Percentiles rank a stretch among this genome's conserved stretches.
Evolutionary conservation across 2,329 filamentous ascomycete genomes (phyloP).

Genomic region (Venturia pyrina): DNA sequence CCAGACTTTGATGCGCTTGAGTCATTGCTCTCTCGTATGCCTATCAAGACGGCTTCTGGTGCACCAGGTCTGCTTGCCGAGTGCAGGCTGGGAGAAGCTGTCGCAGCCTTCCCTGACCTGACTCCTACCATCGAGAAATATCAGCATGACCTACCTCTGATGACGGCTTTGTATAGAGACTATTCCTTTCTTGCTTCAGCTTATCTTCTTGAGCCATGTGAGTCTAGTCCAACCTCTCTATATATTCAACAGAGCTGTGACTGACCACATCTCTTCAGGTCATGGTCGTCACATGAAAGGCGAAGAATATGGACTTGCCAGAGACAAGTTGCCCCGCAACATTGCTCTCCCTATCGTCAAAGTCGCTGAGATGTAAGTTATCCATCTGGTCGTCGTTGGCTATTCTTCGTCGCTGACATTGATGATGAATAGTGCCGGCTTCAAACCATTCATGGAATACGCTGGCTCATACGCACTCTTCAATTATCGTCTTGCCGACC

Average conservation of each 20-base stretch:
- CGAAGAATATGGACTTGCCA: conserved; percentile 66
- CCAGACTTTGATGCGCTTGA: conserved; percentile 63
- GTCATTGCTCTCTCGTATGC: conserved; percentile 64
- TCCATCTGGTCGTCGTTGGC: background rate
- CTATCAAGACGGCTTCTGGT: conserved; percentile 65
- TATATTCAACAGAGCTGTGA: background rate
- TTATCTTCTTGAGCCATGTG: conserved; percentile 86
- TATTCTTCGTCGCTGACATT: background rate
- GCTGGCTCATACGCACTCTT: conserved; percentile 53
- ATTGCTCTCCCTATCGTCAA: conserved; percentile 75
- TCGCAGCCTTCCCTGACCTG: conserved; percentile 68
- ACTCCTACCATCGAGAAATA: conserved; percentile 62
- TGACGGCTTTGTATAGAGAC: conserved; percentile 83
- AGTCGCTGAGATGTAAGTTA: conserved; percentile 75
- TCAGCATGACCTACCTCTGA: conserved; percentile 60
- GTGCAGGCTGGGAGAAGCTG: conserved; percentile 63
- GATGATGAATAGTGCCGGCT: conserved; percentile 46
- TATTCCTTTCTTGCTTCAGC: conserved; percentile 86
- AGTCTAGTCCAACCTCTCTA: conserved; percentile 45
- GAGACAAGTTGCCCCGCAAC: conserved; percentile 60
- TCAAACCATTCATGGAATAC: conserved; percentile 90
- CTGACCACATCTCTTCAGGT: conserved; percentile 1
- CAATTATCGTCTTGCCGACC: conserved; percentile 52
- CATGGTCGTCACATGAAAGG: conserved; percentile 38
- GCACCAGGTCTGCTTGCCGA: conserved; percentile 66